Base-by-base conservation (phyloP, 768 basidiomycete species). In the Lenzites betulinus region DNA sequence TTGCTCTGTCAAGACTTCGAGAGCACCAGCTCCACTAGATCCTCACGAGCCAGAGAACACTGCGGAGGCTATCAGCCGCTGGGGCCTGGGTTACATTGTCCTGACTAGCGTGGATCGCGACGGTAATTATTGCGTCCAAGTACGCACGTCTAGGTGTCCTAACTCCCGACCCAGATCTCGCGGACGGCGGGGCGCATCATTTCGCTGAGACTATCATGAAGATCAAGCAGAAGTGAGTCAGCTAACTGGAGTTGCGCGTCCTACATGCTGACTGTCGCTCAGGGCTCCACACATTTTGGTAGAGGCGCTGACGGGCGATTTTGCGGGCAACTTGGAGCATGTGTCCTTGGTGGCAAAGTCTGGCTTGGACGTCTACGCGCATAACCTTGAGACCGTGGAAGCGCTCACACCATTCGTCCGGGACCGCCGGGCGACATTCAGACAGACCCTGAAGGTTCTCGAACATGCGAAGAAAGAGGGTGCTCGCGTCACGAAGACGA, bases 61-160 rank as follows among this genome's bases (percentile, higher is more conserved):
- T 2, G 96, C 97, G 0, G 96, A 98, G 77, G 97, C 97, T 41
- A 95, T 99, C 64, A 92, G 90, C 67, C 86, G 96, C 53, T 99
- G 97, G 97, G 95, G 95, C 3, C 76, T 99, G 54, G 97, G 97
- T 1, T 99, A 99, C 73, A 96, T 99, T 59, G 97, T 99, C 1
- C 75, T 99, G 62, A 99, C 97, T 0, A 95, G 87, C 68, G 97
- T 99, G 11, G 95, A 99, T 71, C 84, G 97, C 62, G 97, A 99
- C 75, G 96, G 95, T 95, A 69, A 64, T 86, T 70, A 22, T 22
- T 51, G 60, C 16, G 46, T 4, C 30, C 11, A 33, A 33, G 15
- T 42, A 28, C 35, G 41, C 23, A 48, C 59, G 12, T 54, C 7
- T 8, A 22, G 2, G 2, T 11, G 4, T 16, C 15, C 23, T 36